These are phyloP conservation scores for Aschersonia sp. DNA, from an alignment of 2,329 filamentous ascomycete species.

Conservation along the genomic window DNA sequence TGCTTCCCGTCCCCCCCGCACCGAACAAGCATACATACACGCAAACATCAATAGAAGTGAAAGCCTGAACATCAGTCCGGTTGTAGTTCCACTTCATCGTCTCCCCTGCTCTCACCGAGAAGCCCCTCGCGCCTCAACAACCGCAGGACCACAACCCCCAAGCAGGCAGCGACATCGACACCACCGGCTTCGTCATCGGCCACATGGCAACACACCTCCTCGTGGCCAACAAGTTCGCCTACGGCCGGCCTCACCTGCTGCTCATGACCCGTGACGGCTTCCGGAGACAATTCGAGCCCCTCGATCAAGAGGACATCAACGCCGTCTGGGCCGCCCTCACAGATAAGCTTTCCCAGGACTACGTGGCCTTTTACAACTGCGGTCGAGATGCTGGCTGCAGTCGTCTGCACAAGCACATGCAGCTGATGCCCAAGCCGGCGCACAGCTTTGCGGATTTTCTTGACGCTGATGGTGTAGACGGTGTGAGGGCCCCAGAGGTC, in stretches of 20 bases:
- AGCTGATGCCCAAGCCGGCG: slow-evolving; percentile 18
- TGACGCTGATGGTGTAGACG: slow-evolving; percentile 1
- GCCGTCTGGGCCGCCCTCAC: slow-evolving; percentile 21
- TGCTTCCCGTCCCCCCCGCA: too few relatives aligned
- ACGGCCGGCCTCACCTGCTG: slow-evolving; percentile 30
- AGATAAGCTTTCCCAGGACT: slow-evolving; percentile 10
- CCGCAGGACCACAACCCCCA: slow-evolving; percentile 1
- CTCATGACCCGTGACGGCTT: slow-evolving; percentile 31
- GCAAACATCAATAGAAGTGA: not conserved
- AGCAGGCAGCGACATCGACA: slow-evolving; percentile 25
- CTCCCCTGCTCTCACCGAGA: slow-evolving; percentile 3
- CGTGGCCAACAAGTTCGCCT: slow-evolving; percentile 32
- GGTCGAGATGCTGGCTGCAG: slow-evolving; percentile 27
- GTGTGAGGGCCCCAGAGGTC: slow-evolving; percentile 6
- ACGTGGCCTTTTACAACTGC: slow-evolving; percentile 32
- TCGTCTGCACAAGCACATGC: slow-evolving; percentile 33
- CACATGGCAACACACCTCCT: slow-evolving; percentile 26
- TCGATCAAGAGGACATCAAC: slow-evolving; percentile 23
- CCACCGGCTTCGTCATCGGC: slow-evolving; percentile 24
- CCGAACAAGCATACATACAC: not conserved
- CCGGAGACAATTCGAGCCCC: slow-evolving; percentile 27
- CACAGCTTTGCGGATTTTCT: slow-evolving; percentile 13
- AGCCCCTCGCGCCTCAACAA: slow-evolving; percentile 1
- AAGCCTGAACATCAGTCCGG: not conserved
- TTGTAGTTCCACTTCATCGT: slow-evolving; percentile 5